Conservation (phyloP, 805 yeast species). For the Myxozyma sirexii region DNA sequence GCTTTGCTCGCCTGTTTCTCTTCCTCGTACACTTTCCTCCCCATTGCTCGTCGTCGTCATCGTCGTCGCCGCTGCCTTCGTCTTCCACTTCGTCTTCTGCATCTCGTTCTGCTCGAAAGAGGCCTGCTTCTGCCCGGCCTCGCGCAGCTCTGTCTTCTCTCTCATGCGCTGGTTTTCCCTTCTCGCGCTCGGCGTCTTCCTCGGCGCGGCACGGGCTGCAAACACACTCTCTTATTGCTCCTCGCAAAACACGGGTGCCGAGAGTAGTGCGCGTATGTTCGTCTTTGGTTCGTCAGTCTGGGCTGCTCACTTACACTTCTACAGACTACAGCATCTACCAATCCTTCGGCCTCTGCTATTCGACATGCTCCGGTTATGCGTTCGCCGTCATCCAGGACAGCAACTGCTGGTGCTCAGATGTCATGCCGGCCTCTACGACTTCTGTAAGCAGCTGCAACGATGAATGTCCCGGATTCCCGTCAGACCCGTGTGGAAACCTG, state of each 20-base stretch:
- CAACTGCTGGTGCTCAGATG: slow-evolving; percentile 65
- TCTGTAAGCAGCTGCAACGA: slow-evolving; percentile 41
- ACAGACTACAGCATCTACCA: slow-evolving; percentile 39
- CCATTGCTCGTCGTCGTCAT: neutral
- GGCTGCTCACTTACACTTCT: neutral
- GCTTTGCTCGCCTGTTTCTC: neutral
- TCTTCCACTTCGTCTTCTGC: neutral
- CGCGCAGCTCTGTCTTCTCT: neutral
- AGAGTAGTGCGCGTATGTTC: slow-evolving; percentile 29
- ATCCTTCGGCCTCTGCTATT: slow-evolving; percentile 57
- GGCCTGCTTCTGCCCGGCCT: neutral
- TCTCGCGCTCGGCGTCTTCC: neutral
- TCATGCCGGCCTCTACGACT: slow-evolving; percentile 50
- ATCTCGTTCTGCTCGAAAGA: neutral
- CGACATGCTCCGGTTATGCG: slow-evolving; percentile 49
- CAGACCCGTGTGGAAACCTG: slow-evolving; percentile 50
- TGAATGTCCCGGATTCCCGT: slow-evolving; percentile 51
- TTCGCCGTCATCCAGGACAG: slow-evolving; percentile 57
- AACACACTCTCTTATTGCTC: slow-evolving; percentile 44
- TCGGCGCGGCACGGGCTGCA: slow-evolving; percentile 3
- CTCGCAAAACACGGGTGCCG: slow-evolving; percentile 47
- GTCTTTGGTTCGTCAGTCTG: neutral
- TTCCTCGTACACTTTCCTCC: neutral
- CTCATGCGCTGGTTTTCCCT: neutral
- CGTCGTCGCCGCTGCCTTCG: neutral